Base-by-base conservation (phyloP, 345 rosid species). In the Rhodomyrtus tomentosa region DNA sequence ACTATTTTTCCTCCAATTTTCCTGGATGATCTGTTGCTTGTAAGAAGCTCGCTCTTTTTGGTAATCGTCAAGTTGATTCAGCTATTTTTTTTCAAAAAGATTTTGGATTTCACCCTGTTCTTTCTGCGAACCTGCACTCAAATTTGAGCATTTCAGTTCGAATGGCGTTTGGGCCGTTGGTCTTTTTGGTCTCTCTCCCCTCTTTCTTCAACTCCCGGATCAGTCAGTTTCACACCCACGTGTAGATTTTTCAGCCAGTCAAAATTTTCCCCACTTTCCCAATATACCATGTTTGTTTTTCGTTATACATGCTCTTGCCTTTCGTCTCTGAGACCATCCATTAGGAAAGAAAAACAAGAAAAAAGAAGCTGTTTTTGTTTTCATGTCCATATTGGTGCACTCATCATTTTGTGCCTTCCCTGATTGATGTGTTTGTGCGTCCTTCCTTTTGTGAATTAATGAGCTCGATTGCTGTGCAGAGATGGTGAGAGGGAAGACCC, bases 401-500 rank as follows among this genome's bases (percentile, higher is more conserved):
- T 68, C 79, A 68, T 68, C 79, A 36, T 68, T 68, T 36, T 4
- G 40, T 21, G 79, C 79, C 45, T 68, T 68, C 25, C 42, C 79
- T 36, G 20, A 68, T 36, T 68, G 45, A 68, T 36, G 79, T 22
- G 45, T 18, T 68, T 68, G 79, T 36, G 45, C 45, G 45, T 68
- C 79, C 25, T 68, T 68, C 9, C 79, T 68, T 68, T 20, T 68
- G 45, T 36, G 79, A 68, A 36, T 36, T 36, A 36, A 38, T 2
- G 45, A 68, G 79, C 24, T 12, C 10, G 79, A 68, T 36, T 68
- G 45, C 10, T 68, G 56, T 15, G 55, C 15, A 81, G 50, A 48
- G n/a, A 85, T 85, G 86, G 86, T 81, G 86, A 85, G 86, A 76
- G 86, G 86, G 76, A 85, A 85, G 83, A 85, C 86, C 54, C 86